Base-by-base conservation (phyloP, 345 rosid species). In the Cardamine resedifolia region DNA sequence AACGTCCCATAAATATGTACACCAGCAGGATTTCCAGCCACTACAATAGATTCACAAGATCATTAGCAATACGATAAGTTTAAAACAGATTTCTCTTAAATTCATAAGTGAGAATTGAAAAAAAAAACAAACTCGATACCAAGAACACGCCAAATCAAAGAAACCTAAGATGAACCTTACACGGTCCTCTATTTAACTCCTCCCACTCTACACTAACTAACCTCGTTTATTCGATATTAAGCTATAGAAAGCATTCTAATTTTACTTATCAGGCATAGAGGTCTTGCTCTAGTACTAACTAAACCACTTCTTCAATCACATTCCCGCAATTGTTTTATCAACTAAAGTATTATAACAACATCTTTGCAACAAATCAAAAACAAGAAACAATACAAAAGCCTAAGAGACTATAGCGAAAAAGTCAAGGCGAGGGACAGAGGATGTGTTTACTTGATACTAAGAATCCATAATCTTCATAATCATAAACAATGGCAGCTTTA, bases 1-100 rank as follows among this genome's bases (percentile, higher is more conserved):
- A 95, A 95, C 16, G 91, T 87, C 0, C 90, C 99, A 71, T 82
- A 85, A 16, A 88, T 91, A 74, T 74, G 76, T 66, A 92, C 86
- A 39, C 97, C 98, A 81, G 81, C 83, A 6, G 98, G 80, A 48
- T 74, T 85, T 51, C 99, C 99, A n/a, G 97, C 87, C 99, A 95
- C 99, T 95, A 83, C 73, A 84, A 50, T 26, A 26, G 6, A 21
- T 52, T 69, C 34, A 69, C 57, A 62, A 55, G 27, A 70, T 56
- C 66, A 47, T 68, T n/a, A 68, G 24, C 11, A 19, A 58, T 50
- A 48, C 2, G 2, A 33, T 10, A 60, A 12, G n/a, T 50, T 15
- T 5, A 1, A 50, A 36, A 19, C 51, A 16, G 1, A 62, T 1
- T 26, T 38, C 11, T 58, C 28, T 34, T n/a, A n/a, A n/a, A n/a